Percentiles rank a stretch among this genome's conserved stretches.
phyloP scores from a whole-genome alignment of 2,329 filamentous ascomycete genomes.

The Scortechinia acanthostroma region DNA sequence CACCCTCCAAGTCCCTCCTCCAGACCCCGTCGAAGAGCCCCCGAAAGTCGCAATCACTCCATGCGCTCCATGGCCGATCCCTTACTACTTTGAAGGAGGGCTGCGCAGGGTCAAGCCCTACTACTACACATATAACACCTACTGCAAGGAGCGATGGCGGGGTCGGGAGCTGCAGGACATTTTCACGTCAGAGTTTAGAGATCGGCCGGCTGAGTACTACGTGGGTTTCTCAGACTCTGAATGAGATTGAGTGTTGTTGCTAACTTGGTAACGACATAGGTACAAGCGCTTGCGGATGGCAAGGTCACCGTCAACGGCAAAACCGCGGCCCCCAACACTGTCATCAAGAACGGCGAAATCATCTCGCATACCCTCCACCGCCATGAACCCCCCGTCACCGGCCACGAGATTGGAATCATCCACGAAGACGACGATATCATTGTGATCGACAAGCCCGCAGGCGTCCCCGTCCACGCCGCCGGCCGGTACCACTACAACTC shows the following conservation, averaged over 20 bases:
- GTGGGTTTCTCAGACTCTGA: not conserved
- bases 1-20: not conserved
- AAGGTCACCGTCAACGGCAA: slow-evolving; percentile 76
- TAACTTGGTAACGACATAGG: slow-evolving; percentile 15
- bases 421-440: slow-evolving; percentile 91
- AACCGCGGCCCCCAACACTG: slow-evolving; percentile 55
- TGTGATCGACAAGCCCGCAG: slow-evolving; percentile 93
- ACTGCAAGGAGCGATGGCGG: slow-evolving; percentile 89
- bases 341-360: slow-evolving; percentile 80
- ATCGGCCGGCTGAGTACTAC: slow-evolving; percentile 82
- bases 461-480: slow-evolving; percentile 89
- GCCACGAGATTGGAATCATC: slow-evolving; percentile 71
- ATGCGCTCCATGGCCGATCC: slow-evolving; percentile 38
- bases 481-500: slow-evolving; percentile 95
- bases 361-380: slow-evolving; percentile 90
- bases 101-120: slow-evolving; percentile 80
- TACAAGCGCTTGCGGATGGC: slow-evolving; percentile 72
- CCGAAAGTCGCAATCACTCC: slow-evolving; percentile 19
- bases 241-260: not conserved
- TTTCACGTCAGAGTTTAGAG: slow-evolving; percentile 85
- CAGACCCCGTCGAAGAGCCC: not conserved
- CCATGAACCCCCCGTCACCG: slow-evolving; percentile 88
- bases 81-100: slow-evolving; percentile 78
- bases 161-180: slow-evolving; percentile 76
- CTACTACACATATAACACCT: slow-evolving; percentile 89